These are phyloP conservation scores for Phallus indusiatus DNA, from an alignment of 768 basidiomycete genomes.

Conservation along the genomic window DNA sequence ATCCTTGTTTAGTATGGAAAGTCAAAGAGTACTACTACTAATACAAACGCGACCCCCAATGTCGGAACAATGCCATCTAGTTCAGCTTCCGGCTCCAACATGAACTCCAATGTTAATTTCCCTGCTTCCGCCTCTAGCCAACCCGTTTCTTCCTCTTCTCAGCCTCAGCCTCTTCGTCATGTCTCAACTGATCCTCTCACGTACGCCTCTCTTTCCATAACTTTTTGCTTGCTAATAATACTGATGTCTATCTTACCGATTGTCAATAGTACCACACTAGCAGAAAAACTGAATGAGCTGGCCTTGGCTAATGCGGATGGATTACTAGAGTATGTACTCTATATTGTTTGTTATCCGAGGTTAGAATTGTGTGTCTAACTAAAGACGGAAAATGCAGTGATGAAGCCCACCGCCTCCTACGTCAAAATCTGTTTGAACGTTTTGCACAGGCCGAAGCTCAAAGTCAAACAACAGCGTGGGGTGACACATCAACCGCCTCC, in stretches of 20 bases:
- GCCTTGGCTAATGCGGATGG: constrained; percentile 75
- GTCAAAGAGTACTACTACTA: not conserved
- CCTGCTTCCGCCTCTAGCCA: not conserved
- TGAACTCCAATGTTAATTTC: constrained; percentile 6
- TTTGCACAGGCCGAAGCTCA: constrained; percentile 33
- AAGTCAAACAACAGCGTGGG: not conserved
- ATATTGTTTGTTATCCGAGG: not conserved
- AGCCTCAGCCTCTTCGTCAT: constrained; percentile 10
- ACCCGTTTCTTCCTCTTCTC: not conserved
- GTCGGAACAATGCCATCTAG: constrained; percentile 2
- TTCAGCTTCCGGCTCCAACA: constrained; percentile 11
- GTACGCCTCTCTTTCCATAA: constrained; percentile 15
- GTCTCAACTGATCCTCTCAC: constrained; percentile 25
- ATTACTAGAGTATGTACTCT: constrained; percentile 51
- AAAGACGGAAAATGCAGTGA: constrained; percentile 38
- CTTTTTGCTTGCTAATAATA: not conserved
- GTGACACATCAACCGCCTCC: not conserved
- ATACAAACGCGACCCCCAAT: constrained; percentile 7
- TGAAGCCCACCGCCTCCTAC: constrained; percentile 76
- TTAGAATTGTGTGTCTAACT: not conserved
- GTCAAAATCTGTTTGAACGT: constrained; percentile 78
- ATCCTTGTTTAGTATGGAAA: constrained; percentile 2
- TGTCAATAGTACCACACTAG: constrained; percentile 53
- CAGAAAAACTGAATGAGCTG: constrained; percentile 73
- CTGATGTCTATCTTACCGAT: constrained; percentile 5